phyloP scores from a whole-genome alignment of 1,139 yeast genomes.

The Ogataea hybrid region DNA sequence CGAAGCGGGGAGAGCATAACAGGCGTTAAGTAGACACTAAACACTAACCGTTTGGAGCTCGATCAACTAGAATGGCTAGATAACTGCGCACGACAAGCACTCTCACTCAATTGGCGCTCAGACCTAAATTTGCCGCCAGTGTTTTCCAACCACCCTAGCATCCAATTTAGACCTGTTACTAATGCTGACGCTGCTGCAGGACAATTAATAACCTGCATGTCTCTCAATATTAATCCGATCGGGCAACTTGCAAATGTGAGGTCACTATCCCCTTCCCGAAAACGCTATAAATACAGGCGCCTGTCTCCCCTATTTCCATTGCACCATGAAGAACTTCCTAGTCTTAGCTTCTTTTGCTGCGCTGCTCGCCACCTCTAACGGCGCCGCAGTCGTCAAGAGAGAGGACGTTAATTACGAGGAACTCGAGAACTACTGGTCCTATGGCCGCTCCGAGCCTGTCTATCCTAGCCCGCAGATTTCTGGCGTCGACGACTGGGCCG shows the following conservation, averaged over 20 bases:
- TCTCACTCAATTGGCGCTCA: no score
- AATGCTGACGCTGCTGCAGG: not conserved
- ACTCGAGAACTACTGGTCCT: conserved; percentile 20
- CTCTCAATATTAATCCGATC: not conserved
- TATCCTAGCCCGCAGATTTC: conserved; percentile 19
- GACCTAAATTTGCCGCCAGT: no score
- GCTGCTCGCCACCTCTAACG: conserved; percentile 1
- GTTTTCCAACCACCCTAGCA: no score
- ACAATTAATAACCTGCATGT: not conserved
- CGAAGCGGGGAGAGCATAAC: not conserved
- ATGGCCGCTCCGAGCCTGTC: conserved; percentile 20
- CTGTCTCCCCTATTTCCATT: not conserved
- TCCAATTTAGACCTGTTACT: not conserved
- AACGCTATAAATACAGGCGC: not conserved
- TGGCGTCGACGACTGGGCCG: conserved; percentile 36
- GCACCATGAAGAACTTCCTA: not conserved
- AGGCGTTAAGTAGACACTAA: no score
- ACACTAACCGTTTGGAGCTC: no score
- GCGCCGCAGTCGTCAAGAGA: conserved; percentile 4
- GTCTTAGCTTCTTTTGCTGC: conserved; percentile 2
- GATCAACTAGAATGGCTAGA: no score
- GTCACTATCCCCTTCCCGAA: not conserved
- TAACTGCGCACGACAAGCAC: no score
- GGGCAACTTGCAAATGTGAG: not conserved
- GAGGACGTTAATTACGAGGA: conserved; percentile 3